These are phyloP conservation scores for Podospora tetraspora DNA, from an alignment of 495 filamentous ascomycete species.

Conservation along the genomic window DNA sequence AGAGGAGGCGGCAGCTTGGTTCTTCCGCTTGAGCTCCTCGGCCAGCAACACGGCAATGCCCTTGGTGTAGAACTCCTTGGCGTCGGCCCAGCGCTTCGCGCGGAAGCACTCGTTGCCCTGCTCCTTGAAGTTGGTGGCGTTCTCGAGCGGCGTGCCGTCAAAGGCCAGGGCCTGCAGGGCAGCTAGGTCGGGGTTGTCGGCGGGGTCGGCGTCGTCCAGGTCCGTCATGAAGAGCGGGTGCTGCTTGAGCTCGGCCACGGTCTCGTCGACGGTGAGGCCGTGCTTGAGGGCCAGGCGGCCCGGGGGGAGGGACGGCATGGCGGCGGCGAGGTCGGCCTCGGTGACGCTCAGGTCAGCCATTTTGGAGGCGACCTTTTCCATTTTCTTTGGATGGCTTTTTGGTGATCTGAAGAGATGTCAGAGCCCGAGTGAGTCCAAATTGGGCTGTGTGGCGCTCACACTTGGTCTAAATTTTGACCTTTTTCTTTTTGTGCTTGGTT, in stretches of 20 bases:
- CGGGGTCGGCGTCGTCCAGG: slow-evolving; percentile 45
- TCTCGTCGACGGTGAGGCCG: slow-evolving; percentile 62
- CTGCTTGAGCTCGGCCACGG: slow-evolving; percentile 69
- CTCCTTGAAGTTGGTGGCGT: slow-evolving; percentile 72
- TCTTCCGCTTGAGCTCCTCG: slow-evolving; percentile 46
- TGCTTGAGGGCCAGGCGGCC: slow-evolving; percentile 50
- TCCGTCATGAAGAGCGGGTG: slow-evolving; percentile 93
- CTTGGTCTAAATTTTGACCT: slow-evolving; percentile 5
- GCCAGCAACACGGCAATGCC: slow-evolving; percentile 59
- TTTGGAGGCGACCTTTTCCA: neutral
- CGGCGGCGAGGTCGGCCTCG: neutral
- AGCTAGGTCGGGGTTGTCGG: slow-evolving; percentile 72
- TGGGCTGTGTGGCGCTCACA: neutral
- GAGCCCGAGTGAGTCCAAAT: neutral
- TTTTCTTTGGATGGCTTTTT: neutral
- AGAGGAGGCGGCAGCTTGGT: neutral
- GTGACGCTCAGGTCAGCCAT: neutral
- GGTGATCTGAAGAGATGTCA: neutral
- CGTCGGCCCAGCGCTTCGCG: slow-evolving; percentile 70
- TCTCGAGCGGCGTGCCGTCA: slow-evolving; percentile 81
- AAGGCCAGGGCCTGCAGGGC: slow-evolving; percentile 86
- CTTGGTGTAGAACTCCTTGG: slow-evolving; percentile 87
- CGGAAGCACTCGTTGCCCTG: slow-evolving; percentile 85
- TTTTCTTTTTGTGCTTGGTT: neutral
- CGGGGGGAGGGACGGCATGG: slow-evolving; percentile 50